Evolutionary conservation across 495 filamentous ascomycete species (phyloP).

Genomic region (Aspergillus nidulans): DNA sequence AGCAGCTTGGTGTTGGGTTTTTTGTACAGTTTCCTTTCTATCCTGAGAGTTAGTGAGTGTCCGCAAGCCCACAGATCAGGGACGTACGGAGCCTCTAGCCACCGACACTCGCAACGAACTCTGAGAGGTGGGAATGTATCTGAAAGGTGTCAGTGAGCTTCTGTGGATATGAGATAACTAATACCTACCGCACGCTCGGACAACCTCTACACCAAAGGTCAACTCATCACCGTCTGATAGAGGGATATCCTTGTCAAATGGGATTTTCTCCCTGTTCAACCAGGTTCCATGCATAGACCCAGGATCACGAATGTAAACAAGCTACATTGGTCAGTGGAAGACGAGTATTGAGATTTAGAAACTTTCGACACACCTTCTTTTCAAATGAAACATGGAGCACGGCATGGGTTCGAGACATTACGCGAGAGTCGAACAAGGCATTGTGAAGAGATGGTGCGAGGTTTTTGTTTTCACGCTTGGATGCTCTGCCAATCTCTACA

Average conservation of each 20-base stretch:
- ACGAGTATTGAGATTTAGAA: background rate
- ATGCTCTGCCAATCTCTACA: constrained; percentile 55
- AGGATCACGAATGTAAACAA: constrained; percentile 43
- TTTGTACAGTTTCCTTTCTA: constrained; percentile 6
- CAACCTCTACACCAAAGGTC: constrained; percentile 52
- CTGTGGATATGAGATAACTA: background rate
- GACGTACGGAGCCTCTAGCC: constrained; percentile 21
- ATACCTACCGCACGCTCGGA: constrained; percentile 44
- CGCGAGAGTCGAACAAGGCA: constrained; percentile 72
- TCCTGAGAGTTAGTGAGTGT: constrained; percentile 10
- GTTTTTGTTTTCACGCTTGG: constrained; percentile 52
- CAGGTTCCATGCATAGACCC: constrained; percentile 58
- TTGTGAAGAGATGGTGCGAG: constrained; percentile 52
- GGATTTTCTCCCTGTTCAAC: constrained; percentile 41
- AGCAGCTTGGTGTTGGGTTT: constrained; percentile 8
- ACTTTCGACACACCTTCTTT: constrained; percentile 32
- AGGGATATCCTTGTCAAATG: constrained; percentile 26
- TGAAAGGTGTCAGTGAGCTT: constrained; percentile 8
- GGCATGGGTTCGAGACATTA: constrained; percentile 79
- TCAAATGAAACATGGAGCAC: constrained; percentile 44
- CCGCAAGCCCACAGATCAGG: background rate
- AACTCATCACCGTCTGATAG: constrained; percentile 45
- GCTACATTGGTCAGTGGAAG: constrained; percentile 23
- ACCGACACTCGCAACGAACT: constrained; percentile 34
- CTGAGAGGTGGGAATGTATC: constrained; percentile 38